Percentiles rank a stretch among this genome's conserved stretches.
phyloP scores from a whole-genome alignment of 2,329 filamentous ascomycete genomes.

The Phyllosticta ampelicida region DNA sequence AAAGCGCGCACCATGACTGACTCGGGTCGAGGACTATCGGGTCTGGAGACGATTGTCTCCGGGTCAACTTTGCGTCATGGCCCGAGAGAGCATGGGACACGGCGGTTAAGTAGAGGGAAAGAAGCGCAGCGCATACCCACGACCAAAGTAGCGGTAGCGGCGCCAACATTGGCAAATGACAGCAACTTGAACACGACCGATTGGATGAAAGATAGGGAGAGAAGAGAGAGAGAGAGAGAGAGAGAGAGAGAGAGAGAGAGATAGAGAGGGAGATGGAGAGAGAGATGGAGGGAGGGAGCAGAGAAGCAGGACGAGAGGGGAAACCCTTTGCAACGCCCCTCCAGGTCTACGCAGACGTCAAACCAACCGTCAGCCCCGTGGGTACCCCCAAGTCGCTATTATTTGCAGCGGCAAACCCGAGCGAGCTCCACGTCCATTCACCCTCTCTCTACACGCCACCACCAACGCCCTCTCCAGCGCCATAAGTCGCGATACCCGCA shows the following conservation, averaged over 20 bases:
- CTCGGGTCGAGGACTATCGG: neutral
- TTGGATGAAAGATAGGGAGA: neutral
- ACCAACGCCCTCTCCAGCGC: too few relatives aligned
- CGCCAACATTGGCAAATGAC: neutral
- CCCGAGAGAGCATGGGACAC: neutral
- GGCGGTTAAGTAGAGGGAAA: neutral
- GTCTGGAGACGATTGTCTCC: neutral
- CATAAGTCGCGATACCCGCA: too few relatives aligned
- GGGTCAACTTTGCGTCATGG: neutral
- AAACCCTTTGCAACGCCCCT: neutral
- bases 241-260: neutral
- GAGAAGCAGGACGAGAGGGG: neutral
- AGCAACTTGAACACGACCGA: neutral
- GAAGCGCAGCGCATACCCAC: neutral
- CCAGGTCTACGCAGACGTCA: neutral
- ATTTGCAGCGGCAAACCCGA: neutral
- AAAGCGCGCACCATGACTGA: neutral
- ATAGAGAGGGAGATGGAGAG: neutral
- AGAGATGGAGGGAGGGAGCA: neutral
- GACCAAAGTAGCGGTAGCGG: neutral
- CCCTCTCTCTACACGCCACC: neutral
- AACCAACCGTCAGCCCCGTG: neutral
- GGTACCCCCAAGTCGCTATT: neutral
- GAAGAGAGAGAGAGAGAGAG: neutral
- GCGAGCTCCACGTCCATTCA: neutral